Evolutionary conservation across 371 early-diverging fungal genomes (phyloP).

Genomic region (Mortierella sp.): DNA sequence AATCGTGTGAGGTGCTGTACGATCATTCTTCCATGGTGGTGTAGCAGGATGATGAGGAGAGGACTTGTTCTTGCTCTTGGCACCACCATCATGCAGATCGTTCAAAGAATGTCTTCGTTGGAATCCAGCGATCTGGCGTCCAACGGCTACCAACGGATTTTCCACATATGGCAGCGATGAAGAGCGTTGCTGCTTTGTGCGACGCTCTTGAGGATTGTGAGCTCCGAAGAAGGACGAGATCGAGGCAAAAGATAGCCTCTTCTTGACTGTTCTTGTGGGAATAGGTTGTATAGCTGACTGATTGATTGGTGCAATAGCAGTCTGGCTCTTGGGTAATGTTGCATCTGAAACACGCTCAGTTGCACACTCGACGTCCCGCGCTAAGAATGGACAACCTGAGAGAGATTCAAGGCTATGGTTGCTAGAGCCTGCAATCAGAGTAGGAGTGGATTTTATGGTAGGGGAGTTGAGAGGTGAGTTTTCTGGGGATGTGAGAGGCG

Average conservation of each 20-base stretch:
- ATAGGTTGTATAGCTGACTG: background rate
- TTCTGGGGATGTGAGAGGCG: conserved; percentile 45
- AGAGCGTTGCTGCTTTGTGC: conserved; percentile 39
- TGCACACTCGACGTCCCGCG: conserved; percentile 12
- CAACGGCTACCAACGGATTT: conserved; percentile 34
- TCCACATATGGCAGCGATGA: conserved; percentile 50
- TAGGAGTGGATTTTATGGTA: background rate
- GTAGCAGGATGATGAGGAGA: background rate
- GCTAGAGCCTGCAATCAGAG: background rate
- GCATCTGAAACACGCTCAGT: background rate
- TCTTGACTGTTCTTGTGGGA: conserved; percentile 45
- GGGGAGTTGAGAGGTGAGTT: conserved; percentile 24
- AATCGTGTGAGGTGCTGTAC: background rate
- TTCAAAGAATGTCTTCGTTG: conserved; percentile 51
- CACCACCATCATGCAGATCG: conserved; percentile 21
- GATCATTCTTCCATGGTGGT: conserved; percentile 16
- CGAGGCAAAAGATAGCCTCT: conserved; percentile 47
- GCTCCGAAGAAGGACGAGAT: conserved; percentile 49
- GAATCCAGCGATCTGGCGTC: conserved; percentile 52
- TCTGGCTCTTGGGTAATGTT: background rate
- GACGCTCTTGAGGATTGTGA: conserved; percentile 27
- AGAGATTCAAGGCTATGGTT: background rate
- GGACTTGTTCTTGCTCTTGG: conserved; percentile 17
- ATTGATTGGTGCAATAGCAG: background rate
- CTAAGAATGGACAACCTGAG: background rate